Percentiles rank a stretch among this genome's conserved stretches.
Evolutionary conservation across 1,284 basidiomycete species (phyloP).

Genomic region (Cryptococcus sp.): DNA sequence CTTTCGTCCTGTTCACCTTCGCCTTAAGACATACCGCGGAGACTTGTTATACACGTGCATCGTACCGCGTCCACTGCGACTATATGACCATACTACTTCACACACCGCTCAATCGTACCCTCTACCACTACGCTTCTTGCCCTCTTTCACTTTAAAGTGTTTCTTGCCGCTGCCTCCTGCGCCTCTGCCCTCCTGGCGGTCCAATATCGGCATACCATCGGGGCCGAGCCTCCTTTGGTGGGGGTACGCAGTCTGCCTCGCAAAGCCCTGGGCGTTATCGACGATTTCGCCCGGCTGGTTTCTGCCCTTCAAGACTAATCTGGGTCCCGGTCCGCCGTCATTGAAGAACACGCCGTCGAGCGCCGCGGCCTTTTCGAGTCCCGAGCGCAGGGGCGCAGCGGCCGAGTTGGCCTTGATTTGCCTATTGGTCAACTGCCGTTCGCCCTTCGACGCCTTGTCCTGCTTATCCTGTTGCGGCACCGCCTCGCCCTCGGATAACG

Average conservation of each 20-base stretch:
- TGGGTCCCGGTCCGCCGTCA: slow-evolving; percentile 59
- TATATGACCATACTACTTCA: no score
- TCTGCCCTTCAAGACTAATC: slow-evolving; percentile 68
- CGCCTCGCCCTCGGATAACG: slow-evolving; percentile 10
- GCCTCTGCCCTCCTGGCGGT: slow-evolving; percentile 57
- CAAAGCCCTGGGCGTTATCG: slow-evolving; percentile 59
- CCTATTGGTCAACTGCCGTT: slow-evolving; percentile 37
- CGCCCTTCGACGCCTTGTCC: slow-evolving; percentile 4
- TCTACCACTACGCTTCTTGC: slow-evolving; percentile 84
- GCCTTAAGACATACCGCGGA: no score
- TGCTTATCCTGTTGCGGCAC: not conserved
- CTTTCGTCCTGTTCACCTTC: no score
- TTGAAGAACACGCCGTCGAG: slow-evolving; percentile 86
- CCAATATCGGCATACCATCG: slow-evolving; percentile 65
- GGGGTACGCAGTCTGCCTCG: slow-evolving; percentile 68
- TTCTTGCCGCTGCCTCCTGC: slow-evolving; percentile 66
- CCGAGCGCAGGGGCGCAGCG: slow-evolving; percentile 44
- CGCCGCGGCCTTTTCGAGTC: slow-evolving; percentile 61
- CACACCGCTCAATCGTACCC: slow-evolving; percentile 67
- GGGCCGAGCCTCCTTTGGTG: slow-evolving; percentile 77
- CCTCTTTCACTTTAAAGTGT: slow-evolving; percentile 81
- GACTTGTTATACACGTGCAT: no score
- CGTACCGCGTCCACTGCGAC: no score
- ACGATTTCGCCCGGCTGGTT: slow-evolving; percentile 32
- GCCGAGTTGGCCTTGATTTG: slow-evolving; percentile 44